Evolutionary conservation across 2,329 filamentous ascomycete genomes (phyloP).

Genomic region (Thielaviopsis populi): DNA sequence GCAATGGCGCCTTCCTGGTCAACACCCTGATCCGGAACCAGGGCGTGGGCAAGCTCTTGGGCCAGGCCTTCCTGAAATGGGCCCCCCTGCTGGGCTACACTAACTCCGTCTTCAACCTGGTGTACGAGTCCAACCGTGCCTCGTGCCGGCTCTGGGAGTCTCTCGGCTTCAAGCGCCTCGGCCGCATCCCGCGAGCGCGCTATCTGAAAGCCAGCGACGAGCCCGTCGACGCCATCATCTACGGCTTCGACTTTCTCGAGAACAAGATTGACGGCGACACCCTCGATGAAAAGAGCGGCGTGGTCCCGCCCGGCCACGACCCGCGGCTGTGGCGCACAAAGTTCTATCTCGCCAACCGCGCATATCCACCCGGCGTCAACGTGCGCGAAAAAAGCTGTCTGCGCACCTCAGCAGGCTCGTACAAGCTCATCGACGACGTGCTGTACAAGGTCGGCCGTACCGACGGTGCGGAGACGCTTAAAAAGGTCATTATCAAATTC

Average conservation of each 20-base stretch:
- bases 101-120: conserved; percentile 86
- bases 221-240: conserved; percentile 62
- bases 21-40: conserved; percentile 58
- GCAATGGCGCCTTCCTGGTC: conserved; percentile 69
- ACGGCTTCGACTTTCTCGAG: conserved; percentile 47
- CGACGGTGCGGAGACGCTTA: conserved; percentile 25
- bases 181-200: conserved; percentile 59
- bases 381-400: conserved; percentile 90
- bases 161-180: conserved; percentile 82
- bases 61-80: conserved; percentile 63
- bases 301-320: conserved; percentile 31
- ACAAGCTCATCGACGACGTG: conserved; percentile 66
- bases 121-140: conserved; percentile 85
- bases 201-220: conserved; percentile 53
- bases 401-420: conserved; percentile 85
- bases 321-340: conserved; percentile 98
- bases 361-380: conserved; percentile 86
- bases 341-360: conserved; percentile 87
- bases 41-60: conserved; percentile 61
- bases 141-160: conserved; percentile 86
- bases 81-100: conserved; percentile 70
- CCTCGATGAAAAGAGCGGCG: conserved; percentile 23
- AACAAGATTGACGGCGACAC: conserved; percentile 24
- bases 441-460: conserved; percentile 64
- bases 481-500: conserved; percentile 88